These are phyloP conservation scores for Cronartium quercuum DNA, from an alignment of 1,284 basidiomycete genomes.

Conservation along the genomic window DNA sequence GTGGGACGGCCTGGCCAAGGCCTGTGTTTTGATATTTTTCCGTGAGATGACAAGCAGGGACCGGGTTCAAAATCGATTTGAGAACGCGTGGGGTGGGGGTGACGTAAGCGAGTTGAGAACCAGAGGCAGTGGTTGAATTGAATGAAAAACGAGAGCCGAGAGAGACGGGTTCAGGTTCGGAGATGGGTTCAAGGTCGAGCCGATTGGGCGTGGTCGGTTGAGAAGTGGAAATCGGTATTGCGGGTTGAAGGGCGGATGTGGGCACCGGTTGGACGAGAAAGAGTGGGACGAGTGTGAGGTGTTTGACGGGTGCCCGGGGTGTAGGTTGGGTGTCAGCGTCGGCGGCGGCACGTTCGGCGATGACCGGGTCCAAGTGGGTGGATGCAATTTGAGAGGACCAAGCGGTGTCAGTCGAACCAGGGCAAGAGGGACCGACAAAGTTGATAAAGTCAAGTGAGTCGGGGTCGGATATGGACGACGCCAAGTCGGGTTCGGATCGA, in stretches of 20 bases:
- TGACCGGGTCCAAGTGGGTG: neutral
- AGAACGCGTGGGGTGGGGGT: neutral
- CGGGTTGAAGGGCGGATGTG: neutral
- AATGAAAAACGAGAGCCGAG: neutral
- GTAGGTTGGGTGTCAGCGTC: neutral
- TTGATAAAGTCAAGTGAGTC: no score
- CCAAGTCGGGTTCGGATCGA: no score
- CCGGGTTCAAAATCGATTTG: neutral
- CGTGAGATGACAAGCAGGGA: neutral
- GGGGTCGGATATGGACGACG: no score
- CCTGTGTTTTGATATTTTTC: neutral
- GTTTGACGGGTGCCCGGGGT: conserved; percentile 1
- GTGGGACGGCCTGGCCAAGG: no score
- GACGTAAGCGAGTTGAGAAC: neutral
- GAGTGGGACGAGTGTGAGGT: conserved; percentile 12
- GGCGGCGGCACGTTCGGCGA: neutral
- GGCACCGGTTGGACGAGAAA: conserved; percentile 22
- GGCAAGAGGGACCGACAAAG: no score
- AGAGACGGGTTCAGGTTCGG: no score
- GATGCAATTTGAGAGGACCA: neutral
- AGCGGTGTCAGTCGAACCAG: neutral
- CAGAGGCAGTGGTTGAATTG: neutral
- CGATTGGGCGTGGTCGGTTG: no score
- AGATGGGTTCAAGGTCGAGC: no score
- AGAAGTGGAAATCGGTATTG: no score